Percentiles rank a stretch among this genome's conserved stretches.
Conservation (phyloP, 306 rosid genomes). For the Glycine soja region DNA sequence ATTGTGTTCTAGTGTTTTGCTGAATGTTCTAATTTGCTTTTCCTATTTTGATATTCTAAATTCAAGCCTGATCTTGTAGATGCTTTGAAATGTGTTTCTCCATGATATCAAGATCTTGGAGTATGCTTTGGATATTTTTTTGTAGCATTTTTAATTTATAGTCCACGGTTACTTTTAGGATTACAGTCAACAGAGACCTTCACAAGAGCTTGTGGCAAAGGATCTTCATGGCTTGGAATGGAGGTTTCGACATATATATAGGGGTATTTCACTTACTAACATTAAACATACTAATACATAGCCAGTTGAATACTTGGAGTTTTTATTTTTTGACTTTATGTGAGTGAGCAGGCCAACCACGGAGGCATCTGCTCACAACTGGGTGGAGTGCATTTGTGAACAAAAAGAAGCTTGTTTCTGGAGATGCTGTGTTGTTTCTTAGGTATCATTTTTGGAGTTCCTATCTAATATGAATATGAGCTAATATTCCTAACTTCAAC, state of each 20-base stretch:
- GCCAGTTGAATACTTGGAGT: not conserved
- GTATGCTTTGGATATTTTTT: not conserved
- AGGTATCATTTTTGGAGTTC: conserved; percentile 57
- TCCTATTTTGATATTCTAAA: conserved; percentile 19
- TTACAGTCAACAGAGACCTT: conserved; percentile 91
- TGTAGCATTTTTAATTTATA: conserved; percentile 18
- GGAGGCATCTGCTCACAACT: conserved; percentile 98
- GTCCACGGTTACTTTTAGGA: conserved; percentile 61
- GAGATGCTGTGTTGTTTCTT: conserved; percentile 96
- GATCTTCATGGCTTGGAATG: conserved; percentile 93
- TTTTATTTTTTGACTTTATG: conserved; percentile 10
- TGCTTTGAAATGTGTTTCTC: conserved; percentile 1
- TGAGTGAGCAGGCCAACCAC: conserved; percentile 84
- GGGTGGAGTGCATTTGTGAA: conserved; percentile 99
- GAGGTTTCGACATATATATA: conserved; percentile 92
- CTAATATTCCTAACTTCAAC: not conserved
- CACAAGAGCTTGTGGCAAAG: conserved; percentile 97
- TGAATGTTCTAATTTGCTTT: conserved; percentile 7
- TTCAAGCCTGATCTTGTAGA: not conserved
- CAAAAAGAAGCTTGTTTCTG: conserved; percentile 97
- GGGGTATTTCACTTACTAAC: conserved; percentile 59
- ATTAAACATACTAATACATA: not conserved
- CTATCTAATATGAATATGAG: not conserved
- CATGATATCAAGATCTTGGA: not conserved
- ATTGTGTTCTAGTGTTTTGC: not conserved